phyloP scores from a whole-genome alignment of 257 asterid species.

The Avicennia marina region DNA sequence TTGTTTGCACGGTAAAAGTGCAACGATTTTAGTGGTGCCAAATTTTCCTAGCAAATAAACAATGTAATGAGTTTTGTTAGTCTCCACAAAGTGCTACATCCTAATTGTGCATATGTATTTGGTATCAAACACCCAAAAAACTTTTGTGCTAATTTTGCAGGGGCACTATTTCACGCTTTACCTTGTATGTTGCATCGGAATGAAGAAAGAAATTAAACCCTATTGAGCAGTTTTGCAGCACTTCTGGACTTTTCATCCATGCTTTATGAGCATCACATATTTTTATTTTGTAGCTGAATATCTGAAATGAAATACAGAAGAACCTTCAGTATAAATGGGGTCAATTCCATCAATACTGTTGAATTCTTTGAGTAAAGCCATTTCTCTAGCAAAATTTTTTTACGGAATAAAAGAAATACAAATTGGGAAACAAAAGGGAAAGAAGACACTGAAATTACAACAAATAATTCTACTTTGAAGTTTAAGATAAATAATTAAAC shows the following conservation, averaged over 20 bases:
- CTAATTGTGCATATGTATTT: not conserved
- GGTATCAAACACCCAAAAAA: not conserved
- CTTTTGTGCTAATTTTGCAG: no score
- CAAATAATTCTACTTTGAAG: not conserved
- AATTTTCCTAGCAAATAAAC: conserved; percentile 46
- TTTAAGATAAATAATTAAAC: conserved; percentile 8
- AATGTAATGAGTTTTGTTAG: conserved; percentile 13
- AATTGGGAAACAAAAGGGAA: not conserved
- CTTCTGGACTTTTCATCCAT: conserved; percentile 86
- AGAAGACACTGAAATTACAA: not conserved
- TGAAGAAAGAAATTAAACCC: conserved; percentile 59
- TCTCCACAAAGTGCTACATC: not conserved
- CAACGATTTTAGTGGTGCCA: conserved; percentile 50
- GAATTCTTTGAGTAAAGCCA: not conserved
- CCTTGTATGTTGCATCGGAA: conserved; percentile 45
- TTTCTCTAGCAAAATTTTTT: not conserved
- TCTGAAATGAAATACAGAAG: conserved; percentile 32
- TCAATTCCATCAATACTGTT: not conserved
- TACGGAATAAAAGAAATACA: no score
- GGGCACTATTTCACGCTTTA: no score
- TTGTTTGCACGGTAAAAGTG: conserved; percentile 62
- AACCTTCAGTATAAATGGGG: not conserved
- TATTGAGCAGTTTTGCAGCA: conserved; percentile 62
- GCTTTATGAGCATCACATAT: conserved; percentile 67
- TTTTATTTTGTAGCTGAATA: conserved; percentile 68